phyloP scores from a whole-genome alignment of 352 stramenopile species.

The Pythium apleroticum region DNA sequence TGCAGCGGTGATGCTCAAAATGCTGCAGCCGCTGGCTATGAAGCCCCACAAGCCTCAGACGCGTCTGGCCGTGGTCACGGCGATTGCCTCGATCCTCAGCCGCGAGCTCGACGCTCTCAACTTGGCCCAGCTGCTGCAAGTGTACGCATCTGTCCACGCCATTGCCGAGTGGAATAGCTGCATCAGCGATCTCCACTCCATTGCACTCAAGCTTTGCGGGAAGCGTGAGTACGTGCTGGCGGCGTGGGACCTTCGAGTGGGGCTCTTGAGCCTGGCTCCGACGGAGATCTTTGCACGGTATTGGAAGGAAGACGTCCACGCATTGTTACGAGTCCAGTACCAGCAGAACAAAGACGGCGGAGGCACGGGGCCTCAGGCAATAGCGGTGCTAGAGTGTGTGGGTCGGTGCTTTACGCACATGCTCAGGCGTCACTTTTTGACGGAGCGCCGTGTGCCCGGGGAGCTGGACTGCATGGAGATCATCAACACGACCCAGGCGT shows the following conservation, averaged over 20 bases:
- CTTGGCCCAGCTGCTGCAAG: conserved; percentile 14
- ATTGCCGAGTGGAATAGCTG: conserved; percentile 60
- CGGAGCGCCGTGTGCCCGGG: conserved; percentile 37
- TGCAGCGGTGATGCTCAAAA: conserved; percentile 41
- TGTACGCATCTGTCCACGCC: conserved; percentile 29
- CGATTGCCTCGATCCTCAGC: conserved; percentile 41
- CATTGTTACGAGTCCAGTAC: conserved; percentile 56
- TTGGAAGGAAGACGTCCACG: conserved; percentile 66
- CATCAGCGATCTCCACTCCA: conserved; percentile 59
- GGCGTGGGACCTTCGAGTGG: conserved; percentile 53
- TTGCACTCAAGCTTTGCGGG: conserved; percentile 42
- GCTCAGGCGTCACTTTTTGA: conserved; percentile 49
- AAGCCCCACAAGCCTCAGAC: conserved; percentile 56
- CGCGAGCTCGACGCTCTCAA: conserved; percentile 40
- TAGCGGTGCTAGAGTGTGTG: conserved; percentile 31
- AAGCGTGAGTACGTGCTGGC: conserved; percentile 46
- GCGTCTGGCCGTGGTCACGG: conserved; percentile 38
- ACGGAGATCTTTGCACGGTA: conserved; percentile 69
- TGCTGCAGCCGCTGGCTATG: conserved; percentile 43
- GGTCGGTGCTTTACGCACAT: conserved; percentile 35
- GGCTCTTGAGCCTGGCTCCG: conserved; percentile 46
- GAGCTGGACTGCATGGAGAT: conserved; percentile 77
- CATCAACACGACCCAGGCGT: conserved; percentile 80
- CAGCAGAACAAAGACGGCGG: conserved; percentile 65
- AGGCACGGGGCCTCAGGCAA: conserved; percentile 16